phyloP scores from a whole-genome alignment of 805 yeast genomes.

The Barnettozyma vustinii region DNA sequence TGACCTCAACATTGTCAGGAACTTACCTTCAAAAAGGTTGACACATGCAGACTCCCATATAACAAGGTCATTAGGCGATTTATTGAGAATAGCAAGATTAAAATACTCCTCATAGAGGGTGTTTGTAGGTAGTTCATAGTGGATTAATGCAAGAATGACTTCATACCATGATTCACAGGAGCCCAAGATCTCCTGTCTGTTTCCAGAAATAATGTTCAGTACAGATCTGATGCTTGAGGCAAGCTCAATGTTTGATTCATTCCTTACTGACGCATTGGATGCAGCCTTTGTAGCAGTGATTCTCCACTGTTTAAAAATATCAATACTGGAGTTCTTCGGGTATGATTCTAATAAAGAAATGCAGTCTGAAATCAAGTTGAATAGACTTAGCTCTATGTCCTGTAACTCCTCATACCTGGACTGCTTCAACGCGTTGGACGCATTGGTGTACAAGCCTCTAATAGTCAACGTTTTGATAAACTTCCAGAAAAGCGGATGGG shows the following conservation, averaged over 20 bases:
- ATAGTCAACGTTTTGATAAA: slow-evolving; percentile 49
- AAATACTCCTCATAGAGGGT: slow-evolving; percentile 38
- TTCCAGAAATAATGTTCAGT: slow-evolving; percentile 32
- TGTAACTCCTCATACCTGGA: slow-evolving; percentile 39
- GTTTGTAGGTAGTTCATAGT: slow-evolving; percentile 54
- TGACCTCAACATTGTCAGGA: slow-evolving; percentile 50
- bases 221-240: slow-evolving; percentile 28
- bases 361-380: slow-evolving; percentile 30
- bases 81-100: slow-evolving; percentile 28
- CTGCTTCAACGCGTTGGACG: slow-evolving; percentile 40
- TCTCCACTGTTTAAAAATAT: slow-evolving; percentile 35
- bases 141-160: slow-evolving; percentile 46
- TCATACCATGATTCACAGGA: slow-evolving; percentile 66
- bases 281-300: slow-evolving; percentile 23
- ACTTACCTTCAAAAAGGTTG: slow-evolving; percentile 50
- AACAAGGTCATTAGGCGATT: slow-evolving; percentile 33
- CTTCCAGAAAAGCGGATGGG: slow-evolving; percentile 56
- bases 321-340: slow-evolving; percentile 27
- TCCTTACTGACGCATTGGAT: slow-evolving; percentile 20
- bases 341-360: slow-evolving; percentile 30
- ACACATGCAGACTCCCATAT: slow-evolving; percentile 53
- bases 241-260: slow-evolving; percentile 13
- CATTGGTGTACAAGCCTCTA: slow-evolving; percentile 58
- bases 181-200: slow-evolving; percentile 40
- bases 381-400: slow-evolving; percentile 15